Percentiles rank a stretch among this genome's conserved stretches.
Evolutionary conservation across 139 green algal genomes (phyloP).

Genomic region (Chlorella ohadii): DNA sequence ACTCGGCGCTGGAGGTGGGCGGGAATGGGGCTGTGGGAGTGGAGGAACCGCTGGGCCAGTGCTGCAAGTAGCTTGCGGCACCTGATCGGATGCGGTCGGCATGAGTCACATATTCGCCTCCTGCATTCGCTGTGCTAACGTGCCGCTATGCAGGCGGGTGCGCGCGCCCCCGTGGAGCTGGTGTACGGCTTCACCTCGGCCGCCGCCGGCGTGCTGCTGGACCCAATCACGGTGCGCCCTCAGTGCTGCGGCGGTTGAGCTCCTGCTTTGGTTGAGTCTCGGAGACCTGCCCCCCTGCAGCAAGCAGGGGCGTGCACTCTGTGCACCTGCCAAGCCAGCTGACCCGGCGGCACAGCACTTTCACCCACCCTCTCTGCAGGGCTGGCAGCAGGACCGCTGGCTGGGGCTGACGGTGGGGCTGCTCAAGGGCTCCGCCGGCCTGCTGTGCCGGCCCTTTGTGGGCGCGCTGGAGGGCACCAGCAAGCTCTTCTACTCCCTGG

Average conservation of each 20-base stretch:
- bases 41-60: no score
- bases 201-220: conserved; percentile 63
- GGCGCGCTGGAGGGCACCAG: conserved; percentile 65
- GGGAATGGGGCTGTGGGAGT: no score
- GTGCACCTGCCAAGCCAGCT: no score
- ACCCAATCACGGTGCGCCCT: conserved; percentile 65
- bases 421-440: conserved; percentile 69
- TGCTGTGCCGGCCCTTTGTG: conserved; percentile 64
- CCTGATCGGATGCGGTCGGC: no score
- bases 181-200: conserved; percentile 60
- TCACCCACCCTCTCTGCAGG: conserved; percentile 34
- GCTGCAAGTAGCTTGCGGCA: no score
- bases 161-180: conserved; percentile 58
- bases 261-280: no score
- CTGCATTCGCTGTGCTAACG: no score
- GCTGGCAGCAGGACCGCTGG: conserved; percentile 50
- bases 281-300: no score
- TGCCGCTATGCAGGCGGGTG: conserved; percentile 49
- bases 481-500: conserved; percentile 70
- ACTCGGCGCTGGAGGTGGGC: conserved; percentile 65
- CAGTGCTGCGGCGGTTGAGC: background rate
- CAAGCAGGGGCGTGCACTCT: no score
- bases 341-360: no score
- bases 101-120: no score
- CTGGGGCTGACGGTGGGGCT: conserved; percentile 61